Evolutionary conservation across 2,329 filamentous ascomycete genomes (phyloP).

Genomic region (Pyrenophora seminiperda): DNA sequence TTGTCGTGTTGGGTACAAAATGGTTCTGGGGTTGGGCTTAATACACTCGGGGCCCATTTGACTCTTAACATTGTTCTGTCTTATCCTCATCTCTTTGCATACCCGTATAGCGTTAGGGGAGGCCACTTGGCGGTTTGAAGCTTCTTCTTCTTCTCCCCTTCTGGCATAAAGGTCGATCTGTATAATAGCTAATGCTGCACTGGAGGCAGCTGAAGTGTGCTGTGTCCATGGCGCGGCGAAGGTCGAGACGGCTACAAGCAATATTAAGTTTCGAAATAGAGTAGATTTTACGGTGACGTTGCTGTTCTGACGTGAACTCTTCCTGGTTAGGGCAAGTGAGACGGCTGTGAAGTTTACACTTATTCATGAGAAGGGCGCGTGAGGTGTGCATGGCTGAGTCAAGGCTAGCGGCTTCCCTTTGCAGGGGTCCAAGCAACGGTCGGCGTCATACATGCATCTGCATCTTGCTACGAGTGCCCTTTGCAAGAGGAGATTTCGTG

Average conservation of each 20-base stretch:
- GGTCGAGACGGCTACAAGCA: constrained; percentile 8
- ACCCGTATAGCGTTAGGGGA: constrained; percentile 12
- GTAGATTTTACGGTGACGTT: too few species aligned
- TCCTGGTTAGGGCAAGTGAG: too few species aligned
- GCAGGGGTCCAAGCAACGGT: constrained; percentile 14
- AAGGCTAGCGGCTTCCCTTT: not conserved
- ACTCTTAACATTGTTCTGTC: not conserved
- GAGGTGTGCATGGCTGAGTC: constrained; percentile 3
- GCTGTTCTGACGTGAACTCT: not conserved
- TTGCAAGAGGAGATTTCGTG: not conserved
- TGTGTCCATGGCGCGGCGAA: constrained; percentile 3
- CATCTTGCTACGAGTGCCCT: constrained; percentile 5
- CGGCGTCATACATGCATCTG: constrained; percentile 19
- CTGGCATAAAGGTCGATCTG: constrained; percentile 14
- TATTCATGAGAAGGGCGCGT: not conserved
- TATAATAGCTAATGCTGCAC: constrained; percentile 41
- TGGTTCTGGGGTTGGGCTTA: constrained; percentile 9
- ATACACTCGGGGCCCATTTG: constrained; percentile 8
- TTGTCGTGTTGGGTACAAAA: constrained; percentile 16
- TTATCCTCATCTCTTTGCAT: constrained; percentile 16
- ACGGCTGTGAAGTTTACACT: too few species aligned
- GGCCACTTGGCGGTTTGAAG: constrained; percentile 15
- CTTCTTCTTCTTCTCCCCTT: constrained; percentile 8
- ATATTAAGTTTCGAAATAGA: not conserved
- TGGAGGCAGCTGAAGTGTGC: constrained; percentile 10